Percentiles rank a stretch among this genome's conserved stretches.
These are phyloP conservation scores for Termitomyces sp. DNA, from an alignment of 768 basidiomycete species.

Conservation along the genomic window DNA sequence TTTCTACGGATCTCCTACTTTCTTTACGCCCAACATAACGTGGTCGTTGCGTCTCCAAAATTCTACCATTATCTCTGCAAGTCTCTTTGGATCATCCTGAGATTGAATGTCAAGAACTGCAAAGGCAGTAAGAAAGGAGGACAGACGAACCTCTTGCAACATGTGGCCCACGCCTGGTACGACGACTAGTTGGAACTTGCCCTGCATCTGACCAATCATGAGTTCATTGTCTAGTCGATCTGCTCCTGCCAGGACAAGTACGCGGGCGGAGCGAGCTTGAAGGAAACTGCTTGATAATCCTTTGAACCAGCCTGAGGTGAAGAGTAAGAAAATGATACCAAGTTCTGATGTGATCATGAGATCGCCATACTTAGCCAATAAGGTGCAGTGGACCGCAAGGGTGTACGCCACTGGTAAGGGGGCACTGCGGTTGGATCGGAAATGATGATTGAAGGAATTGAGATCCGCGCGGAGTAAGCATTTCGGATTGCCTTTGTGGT, in stretches of 20 bases:
- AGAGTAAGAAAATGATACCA: background rate
- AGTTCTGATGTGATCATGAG: background rate
- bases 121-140: background rate
- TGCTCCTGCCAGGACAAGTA: constrained; percentile 88
- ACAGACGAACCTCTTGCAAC: constrained; percentile 79
- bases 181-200: constrained; percentile 92
- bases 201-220: constrained; percentile 97
- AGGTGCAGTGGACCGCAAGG: constrained; percentile 75
- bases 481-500: constrained; percentile 81
- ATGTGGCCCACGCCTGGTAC: constrained; percentile 88
- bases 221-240: constrained; percentile 89
- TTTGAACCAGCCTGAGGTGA: constrained; percentile 77
- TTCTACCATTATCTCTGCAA: constrained; percentile 77
- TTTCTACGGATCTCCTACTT: constrained; percentile 37
- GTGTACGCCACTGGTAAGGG: constrained; percentile 74
- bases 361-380: constrained; percentile 78
- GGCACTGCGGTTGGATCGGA: constrained; percentile 35
- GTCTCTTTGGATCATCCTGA: constrained; percentile 79
- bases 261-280: constrained; percentile 66
- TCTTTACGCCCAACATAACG: constrained; percentile 54
- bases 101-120: background rate
- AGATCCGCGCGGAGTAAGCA: constrained; percentile 75
- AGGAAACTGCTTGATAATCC: constrained; percentile 81
- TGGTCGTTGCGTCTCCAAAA: constrained; percentile 91
- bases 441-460: constrained; percentile 74